Evolutionary conservation across 176 grass and related monocot species (phyloP).

Genomic region (Oryza longistaminata): DNA sequence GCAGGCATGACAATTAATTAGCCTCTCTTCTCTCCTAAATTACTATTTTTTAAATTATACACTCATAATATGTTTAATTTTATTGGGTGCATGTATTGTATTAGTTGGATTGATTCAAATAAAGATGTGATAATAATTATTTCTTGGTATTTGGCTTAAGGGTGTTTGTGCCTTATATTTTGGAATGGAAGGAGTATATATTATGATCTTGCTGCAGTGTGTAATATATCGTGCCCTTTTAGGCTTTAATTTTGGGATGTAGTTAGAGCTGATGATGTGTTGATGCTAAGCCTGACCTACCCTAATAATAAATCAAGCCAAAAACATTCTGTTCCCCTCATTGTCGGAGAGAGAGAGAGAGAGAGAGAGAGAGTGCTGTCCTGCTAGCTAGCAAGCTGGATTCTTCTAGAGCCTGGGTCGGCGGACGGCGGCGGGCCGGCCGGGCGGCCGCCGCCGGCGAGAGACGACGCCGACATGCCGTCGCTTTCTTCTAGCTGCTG

Average conservation of each 20-base stretch:
- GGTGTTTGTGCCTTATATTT: too few relatives aligned
- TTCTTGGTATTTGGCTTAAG: too few relatives aligned
- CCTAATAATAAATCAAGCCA: background rate
- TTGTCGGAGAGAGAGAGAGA: background rate
- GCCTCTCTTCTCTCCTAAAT: too few relatives aligned
- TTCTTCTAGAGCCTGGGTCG: background rate
- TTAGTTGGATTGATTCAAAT: too few relatives aligned
- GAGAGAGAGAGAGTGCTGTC: background rate
- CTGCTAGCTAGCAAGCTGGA: background rate
- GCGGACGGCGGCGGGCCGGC: background rate
- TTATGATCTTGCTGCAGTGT: background rate
- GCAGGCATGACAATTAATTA: too few relatives aligned
- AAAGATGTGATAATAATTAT: too few relatives aligned
- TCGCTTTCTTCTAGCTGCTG: background rate
- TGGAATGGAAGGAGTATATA: too few relatives aligned
- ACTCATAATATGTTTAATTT: too few relatives aligned
- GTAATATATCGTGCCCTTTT: background rate
- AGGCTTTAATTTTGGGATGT: background rate
- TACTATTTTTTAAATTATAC: too few relatives aligned
- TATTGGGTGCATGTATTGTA: too few relatives aligned
- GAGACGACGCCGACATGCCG: background rate
- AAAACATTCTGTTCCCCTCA: background rate
- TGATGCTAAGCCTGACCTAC: constrained; percentile 19
- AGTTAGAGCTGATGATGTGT: background rate
- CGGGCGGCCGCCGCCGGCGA: background rate